Base-by-base conservation (phyloP, 345 rosid genomes). In the Pistacia atlantica region DNA sequence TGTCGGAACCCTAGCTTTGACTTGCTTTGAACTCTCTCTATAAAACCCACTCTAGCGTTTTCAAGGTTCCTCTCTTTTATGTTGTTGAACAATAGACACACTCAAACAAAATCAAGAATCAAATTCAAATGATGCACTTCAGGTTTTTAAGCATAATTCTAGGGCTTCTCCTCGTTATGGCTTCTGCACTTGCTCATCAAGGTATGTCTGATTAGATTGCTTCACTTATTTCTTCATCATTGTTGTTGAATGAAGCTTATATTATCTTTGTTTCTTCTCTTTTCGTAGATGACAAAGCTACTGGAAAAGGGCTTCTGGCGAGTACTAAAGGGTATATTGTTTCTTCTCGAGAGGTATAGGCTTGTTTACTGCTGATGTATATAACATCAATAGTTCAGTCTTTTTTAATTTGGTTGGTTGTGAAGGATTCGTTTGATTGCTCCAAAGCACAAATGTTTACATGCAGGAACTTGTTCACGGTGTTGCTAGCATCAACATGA, bases 1-100 rank as follows among this genome's bases (percentile, higher is more conserved):
- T 77, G 81, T 73, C 59, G 79, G 75, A 85, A 80, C 84, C 80
- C 83, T 87, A 79, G 82, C 83, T 83, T 82, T 76, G 80, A 79
- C 85, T 80, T 75, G 73, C 79, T 84, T 81, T 87, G 78, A 71
- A 67, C 45, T 52, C 57, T 64, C 83, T 80, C 80, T 87, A 87
- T 84, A 84, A 77, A 81, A 74, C 80, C 83, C 72, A 20, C 80
- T 5, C 17, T 22, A 75, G 22, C 57, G 31, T 71, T 72, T 66
- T 46, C 81, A 61, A 61, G 20, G 59, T 71, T 80, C 79, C 80
- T 77, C 83, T 75, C 86, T 81, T 80, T 75, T 69, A 61, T 22
- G 33, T 35, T 82, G 66, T 67, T 70, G 18, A 74, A 37, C 60
- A 54, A 11, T 56, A 71, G n/a, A 31, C 33, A 55, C 4, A 67